Percentiles rank a stretch among this genome's conserved stretches.
Evolutionary conservation across 2,329 filamentous ascomycete species (phyloP).

Genomic region (Chaetomium sp.): DNA sequence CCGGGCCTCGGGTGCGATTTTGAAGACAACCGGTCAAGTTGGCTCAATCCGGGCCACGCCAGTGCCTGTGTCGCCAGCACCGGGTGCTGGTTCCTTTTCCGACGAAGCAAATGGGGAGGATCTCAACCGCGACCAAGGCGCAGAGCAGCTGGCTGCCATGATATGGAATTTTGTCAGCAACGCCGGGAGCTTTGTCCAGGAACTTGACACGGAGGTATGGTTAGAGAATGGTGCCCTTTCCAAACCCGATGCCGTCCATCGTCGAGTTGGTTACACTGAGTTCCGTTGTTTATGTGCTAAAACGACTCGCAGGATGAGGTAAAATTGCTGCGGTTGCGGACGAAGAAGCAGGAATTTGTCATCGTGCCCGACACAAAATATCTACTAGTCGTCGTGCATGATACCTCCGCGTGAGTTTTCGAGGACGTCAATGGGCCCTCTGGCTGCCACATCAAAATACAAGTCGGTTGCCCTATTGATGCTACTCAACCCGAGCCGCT

Average conservation of each 20-base stretch:
- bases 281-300: slow-evolving; percentile 9
- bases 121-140: slow-evolving; percentile 48
- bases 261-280: not conserved
- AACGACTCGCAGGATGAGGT: slow-evolving; percentile 57
- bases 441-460: not conserved
- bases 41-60: slow-evolving; percentile 47
- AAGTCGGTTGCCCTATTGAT: too few relatives aligned
- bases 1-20: slow-evolving; percentile 62
- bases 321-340: slow-evolving; percentile 67
- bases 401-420: slow-evolving; percentile 59
- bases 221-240: not conserved
- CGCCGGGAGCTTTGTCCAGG: slow-evolving; percentile 63
- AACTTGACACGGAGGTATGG: slow-evolving; percentile 62
- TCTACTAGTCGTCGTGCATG: slow-evolving; percentile 71
- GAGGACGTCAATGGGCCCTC: not conserved
- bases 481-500: too few relatives aligned
- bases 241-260: too few relatives aligned
- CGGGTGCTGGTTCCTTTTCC: slow-evolving; percentile 38
- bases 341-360: slow-evolving; percentile 79
- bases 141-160: slow-evolving; percentile 67
- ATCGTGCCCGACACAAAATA: slow-evolving; percentile 77
- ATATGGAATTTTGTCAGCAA: slow-evolving; percentile 70
- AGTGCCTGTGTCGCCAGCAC: slow-evolving; percentile 15
- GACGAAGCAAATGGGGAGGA: slow-evolving; percentile 37
- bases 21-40: slow-evolving; percentile 66